Conservation (phyloP, 768 basidiomycete genomes). For the Agaricus sinodeliciosus region DNA sequence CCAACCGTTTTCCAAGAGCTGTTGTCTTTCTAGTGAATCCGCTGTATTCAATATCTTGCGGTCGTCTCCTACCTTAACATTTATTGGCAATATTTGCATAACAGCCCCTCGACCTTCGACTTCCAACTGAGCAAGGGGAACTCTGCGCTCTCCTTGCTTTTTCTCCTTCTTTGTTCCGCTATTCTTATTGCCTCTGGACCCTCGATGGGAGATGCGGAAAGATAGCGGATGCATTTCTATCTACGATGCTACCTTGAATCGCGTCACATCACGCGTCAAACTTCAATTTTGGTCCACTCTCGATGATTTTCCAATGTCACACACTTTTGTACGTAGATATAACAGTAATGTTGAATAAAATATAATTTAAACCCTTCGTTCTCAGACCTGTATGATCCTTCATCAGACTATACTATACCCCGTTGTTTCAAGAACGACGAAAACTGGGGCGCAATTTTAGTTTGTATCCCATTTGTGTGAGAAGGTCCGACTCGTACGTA, state of each 20-base stretch:
- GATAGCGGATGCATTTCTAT: neutral
- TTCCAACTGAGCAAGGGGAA: neutral
- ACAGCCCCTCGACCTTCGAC: constrained; percentile 3
- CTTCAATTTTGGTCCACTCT: neutral
- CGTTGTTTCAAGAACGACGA: neutral
- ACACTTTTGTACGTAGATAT: constrained; percentile 1
- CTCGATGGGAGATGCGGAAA: neutral
- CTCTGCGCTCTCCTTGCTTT: neutral
- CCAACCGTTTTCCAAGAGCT: neutral
- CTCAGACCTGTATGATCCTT: constrained; percentile 2
- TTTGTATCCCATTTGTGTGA: neutral
- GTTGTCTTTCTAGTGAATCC: neutral
- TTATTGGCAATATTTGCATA: constrained; percentile 3
- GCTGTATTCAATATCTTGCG: neutral
- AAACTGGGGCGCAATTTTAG: neutral
- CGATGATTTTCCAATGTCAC: neutral
- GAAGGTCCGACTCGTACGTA: constrained; percentile 3
- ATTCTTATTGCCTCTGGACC: neutral
- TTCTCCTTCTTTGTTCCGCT: neutral
- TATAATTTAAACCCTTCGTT: neutral
- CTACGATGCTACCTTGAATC: neutral
- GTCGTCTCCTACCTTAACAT: neutral
- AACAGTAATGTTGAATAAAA: neutral
- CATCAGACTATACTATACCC: neutral
- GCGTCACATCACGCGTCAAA: neutral